Conservation (phyloP, 2,329 filamentous ascomycete genomes). For the Neoscytalidium dimidiatum region DNA sequence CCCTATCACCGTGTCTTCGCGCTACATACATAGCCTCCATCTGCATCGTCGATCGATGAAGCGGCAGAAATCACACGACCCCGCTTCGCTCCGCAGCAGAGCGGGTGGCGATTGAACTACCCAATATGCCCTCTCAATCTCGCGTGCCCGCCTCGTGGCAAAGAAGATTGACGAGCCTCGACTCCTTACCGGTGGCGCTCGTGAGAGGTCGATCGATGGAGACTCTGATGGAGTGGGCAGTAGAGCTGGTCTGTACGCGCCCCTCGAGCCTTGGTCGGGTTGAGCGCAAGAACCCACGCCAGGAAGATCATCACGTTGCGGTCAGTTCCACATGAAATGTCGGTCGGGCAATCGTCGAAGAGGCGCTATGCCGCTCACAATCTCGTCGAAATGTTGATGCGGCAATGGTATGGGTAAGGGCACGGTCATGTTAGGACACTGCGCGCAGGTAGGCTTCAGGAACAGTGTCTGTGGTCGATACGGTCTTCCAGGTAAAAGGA, state of each 20-base stretch:
- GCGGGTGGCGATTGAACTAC: background rate
- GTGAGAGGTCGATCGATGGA: constrained; percentile 4
- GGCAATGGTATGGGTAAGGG: background rate
- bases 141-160: background rate
- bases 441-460: background rate
- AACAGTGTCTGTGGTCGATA: background rate
- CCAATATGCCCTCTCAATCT: background rate
- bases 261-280: background rate
- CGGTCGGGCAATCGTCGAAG: background rate
- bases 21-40: background rate
- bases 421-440: background rate
- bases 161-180: background rate
- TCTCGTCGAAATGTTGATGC: background rate
- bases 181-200: background rate
- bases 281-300: constrained; percentile 6
- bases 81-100: background rate
- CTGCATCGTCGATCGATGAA: constrained; percentile 6
- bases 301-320: background rate
- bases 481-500: background rate
- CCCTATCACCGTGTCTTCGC: background rate
- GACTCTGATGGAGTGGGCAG: constrained; percentile 4
- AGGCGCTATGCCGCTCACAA: background rate
- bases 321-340: constrained; percentile 2
- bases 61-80: background rate
- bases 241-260: background rate